Evolutionary conservation across 2,329 filamentous ascomycete genomes (phyloP).

Genomic region (Sporothrix brasiliensis): DNA sequence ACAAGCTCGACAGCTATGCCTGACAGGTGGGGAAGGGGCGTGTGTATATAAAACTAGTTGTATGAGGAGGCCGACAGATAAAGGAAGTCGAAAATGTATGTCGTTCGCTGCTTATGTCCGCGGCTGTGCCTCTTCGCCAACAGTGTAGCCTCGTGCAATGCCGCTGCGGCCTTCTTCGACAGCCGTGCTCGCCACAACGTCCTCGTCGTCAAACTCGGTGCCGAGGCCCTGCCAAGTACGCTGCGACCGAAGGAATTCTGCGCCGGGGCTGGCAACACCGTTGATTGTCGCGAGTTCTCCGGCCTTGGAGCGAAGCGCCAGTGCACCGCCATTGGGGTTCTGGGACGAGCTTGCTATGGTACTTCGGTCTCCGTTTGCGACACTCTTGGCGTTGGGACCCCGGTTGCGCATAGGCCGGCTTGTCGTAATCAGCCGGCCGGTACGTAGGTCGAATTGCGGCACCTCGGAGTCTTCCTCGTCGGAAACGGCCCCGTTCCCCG

Average conservation of each 20-base stretch:
- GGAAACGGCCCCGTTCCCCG: slow-evolving; percentile 39
- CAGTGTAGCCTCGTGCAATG: slow-evolving; percentile 83
- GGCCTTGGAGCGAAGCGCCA: slow-evolving; percentile 61
- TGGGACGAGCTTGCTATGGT: slow-evolving; percentile 33
- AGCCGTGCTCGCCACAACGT: slow-evolving; percentile 58
- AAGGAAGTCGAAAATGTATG: neutral
- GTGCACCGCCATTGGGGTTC: slow-evolving; percentile 48
- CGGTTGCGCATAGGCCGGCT: slow-evolving; percentile 70
- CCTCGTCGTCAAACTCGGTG: slow-evolving; percentile 68
- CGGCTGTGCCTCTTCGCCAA: slow-evolving; percentile 56
- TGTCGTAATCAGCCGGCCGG: slow-evolving; percentile 77
- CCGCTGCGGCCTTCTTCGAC: slow-evolving; percentile 87
- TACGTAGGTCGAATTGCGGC: slow-evolving; percentile 90
- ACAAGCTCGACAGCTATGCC: slow-evolving; percentile 35
- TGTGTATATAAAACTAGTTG: neutral
- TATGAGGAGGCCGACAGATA: neutral
- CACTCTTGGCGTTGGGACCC: neutral
- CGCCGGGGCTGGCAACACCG: slow-evolving; percentile 85
- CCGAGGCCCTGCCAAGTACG: slow-evolving; percentile 91
- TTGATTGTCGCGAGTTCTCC: slow-evolving; percentile 76
- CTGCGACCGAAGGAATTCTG: slow-evolving; percentile 79
- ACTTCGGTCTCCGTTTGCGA: slow-evolving; percentile 30
- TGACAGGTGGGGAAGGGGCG: neutral
- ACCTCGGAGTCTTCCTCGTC: slow-evolving; percentile 71
- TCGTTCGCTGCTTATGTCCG: slow-evolving; percentile 27